Base-by-base conservation (phyloP, 2,329 filamentous ascomycete species). In the Xylariaceae sp. region DNA sequence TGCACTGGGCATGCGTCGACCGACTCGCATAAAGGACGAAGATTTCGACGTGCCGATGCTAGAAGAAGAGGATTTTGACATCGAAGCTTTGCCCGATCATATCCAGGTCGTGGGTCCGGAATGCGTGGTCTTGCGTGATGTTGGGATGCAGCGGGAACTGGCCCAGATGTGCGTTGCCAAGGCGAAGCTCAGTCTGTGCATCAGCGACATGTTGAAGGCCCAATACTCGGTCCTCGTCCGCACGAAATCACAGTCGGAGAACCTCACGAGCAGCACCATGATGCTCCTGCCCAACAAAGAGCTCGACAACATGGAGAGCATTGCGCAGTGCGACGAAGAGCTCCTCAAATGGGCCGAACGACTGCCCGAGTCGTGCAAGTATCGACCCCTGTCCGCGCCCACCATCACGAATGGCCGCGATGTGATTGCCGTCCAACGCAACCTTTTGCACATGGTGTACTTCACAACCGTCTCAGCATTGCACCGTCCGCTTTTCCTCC, bases 21-120 rank as follows among this genome's bases (percentile, higher is more conserved):
- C 92, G 3, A 96, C 92, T 45, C 83, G 92, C 56, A 95, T 97
- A 74, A 95, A 95, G 79, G 88, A 92, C 61, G 90, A 94, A 68
- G 92, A 97, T 72, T 96, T 90, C 71, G 90, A 97, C 70, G 92
- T 97, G 35, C 90, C 92, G 0, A 94, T 96, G 90, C 80, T 97
- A 54, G 86, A 84, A 11, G 78, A 94, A 66, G 81, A 84, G 65
- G 93, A 97, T 71, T 97, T 97, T 69, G 91, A 96, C 68, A 86
- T 90, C 64, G 80, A 83, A 51, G 72, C 82, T 0, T 80, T 93
- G 10, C 79, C 89, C 1, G 84, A 88, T 9, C 82, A 84, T 53
- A 85, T 90, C 62, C 81, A 83, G 11, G 82, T 87, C 63, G 83
- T 95, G 59, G 82, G 89, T 0, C 74, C 82, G 13, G 84, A 88